Evolutionary conservation across 2,329 filamentous ascomycete species (phyloP).

Genomic region (Cladosporium sp.): DNA sequence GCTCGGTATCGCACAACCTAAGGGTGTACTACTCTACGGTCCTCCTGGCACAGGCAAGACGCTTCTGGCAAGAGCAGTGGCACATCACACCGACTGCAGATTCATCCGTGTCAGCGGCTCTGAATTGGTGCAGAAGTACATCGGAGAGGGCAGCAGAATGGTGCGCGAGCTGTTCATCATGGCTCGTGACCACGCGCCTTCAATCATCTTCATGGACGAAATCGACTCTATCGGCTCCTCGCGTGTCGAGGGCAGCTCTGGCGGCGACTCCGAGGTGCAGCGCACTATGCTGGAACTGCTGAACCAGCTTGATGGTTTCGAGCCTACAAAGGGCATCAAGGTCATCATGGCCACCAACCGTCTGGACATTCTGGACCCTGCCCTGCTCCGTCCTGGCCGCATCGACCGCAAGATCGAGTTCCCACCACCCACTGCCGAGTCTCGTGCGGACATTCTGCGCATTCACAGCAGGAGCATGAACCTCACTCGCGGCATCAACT

Average conservation of each 20-base stretch:
- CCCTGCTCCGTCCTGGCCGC: conserved; percentile 86
- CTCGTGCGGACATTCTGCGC: conserved; percentile 92
- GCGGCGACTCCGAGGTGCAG: conserved; percentile 95
- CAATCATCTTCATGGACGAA: conserved; percentile 99
- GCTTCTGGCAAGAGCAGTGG: conserved; percentile 87
- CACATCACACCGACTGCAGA: conserved; percentile 98
- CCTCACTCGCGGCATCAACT: conserved; percentile 91
- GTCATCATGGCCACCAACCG: conserved; percentile 99
- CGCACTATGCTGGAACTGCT: conserved; percentile 98
- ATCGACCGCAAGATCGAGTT: conserved; percentile 99
- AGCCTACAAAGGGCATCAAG: conserved; percentile 99
- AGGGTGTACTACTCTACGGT: conserved; percentile 94
- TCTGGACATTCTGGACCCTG: conserved; percentile 91
- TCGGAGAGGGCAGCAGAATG: conserved; percentile 97
- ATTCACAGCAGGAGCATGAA: conserved; percentile 99
- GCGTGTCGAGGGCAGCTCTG: conserved; percentile 98
- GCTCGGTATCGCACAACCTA: conserved; percentile 96
- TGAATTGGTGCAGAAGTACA: conserved; percentile 98
- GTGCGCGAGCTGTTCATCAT: conserved; percentile 98
- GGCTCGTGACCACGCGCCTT: conserved; percentile 95
- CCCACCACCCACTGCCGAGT: conserved; percentile 92
- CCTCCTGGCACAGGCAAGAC: conserved; percentile 98
- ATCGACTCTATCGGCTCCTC: conserved; percentile 97
- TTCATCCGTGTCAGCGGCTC: conserved; percentile 97
- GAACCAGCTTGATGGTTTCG: conserved; percentile 97